Base-by-base conservation (phyloP, 805 yeast species). In the Starmerella floris region DNA sequence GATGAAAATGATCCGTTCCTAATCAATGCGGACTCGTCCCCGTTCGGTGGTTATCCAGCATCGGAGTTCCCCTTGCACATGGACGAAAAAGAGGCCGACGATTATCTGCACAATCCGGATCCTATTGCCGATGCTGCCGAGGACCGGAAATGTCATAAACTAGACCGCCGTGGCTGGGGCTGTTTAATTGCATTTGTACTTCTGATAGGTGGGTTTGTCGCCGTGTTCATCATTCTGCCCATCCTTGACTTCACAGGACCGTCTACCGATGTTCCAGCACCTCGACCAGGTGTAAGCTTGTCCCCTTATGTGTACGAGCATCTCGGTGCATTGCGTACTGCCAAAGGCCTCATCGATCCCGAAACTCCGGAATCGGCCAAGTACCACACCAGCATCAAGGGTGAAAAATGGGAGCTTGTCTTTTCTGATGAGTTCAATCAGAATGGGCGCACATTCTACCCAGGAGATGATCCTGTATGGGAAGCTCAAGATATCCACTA, bases 1-100 rank as follows among this genome's bases (percentile, higher is more conserved):
- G 52, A 45, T 34, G 58, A 53, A 22, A 40, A 45, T 28, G 56
- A 54, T 35, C 58, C 58, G 30, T 54, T 54, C 28, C 26, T 51
- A 36, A 47, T 47, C 4, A 52, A 62, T 50, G 64, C 65, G 9
- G 69, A 64, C 50, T 63, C 62, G 44, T 60, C 65, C 37, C 98
- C 97, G 2, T 88, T 88, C 64, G 98, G 97, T 40, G 97, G 97
- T 15, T 88, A 83, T 61, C 97, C 98, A 1, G 93, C 95, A 8
- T 70, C 85, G 16, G 77, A 84, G 4, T 88, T 88, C 65, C 98
- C 98, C 1, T 66, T 88, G 44, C 79, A 74, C 53, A 76, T 91
- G 50, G 95, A 88, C 46, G 97, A 88, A 53, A 83, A 83, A 62
- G 98, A 88, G 62, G 79, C 82, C 9, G 98, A 88, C 64, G 98